These are phyloP conservation scores for Trypethelium eluteriae DNA, from an alignment of 495 filamentous ascomycete species.

Conservation along the genomic window DNA sequence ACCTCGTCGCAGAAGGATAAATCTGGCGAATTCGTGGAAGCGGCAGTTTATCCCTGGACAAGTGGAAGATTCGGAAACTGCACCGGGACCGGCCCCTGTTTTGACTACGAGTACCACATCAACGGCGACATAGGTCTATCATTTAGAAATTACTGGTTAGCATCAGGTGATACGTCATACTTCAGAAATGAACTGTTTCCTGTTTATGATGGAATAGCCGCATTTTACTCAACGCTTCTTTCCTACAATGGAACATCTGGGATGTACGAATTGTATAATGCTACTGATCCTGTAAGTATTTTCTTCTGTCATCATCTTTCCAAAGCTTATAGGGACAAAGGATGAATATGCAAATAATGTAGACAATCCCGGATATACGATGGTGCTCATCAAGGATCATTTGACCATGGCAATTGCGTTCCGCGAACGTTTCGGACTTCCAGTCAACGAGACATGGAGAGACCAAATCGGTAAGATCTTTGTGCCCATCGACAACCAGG, in stretches of 20 bases:
- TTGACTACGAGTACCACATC: slow-evolving; percentile 58
- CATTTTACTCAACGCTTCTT: slow-evolving; percentile 49
- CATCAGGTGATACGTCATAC: slow-evolving; percentile 49
- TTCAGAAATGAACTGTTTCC: slow-evolving; percentile 50
- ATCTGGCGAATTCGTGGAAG: slow-evolving; percentile 40
- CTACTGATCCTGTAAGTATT: slow-evolving; percentile 62
- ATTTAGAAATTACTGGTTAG: slow-evolving; percentile 53
- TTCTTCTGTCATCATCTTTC: neutral
- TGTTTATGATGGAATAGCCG: slow-evolving; percentile 52
- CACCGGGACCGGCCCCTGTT: slow-evolving; percentile 59
- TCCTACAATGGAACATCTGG: slow-evolving; percentile 45
- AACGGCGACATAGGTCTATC: slow-evolving; percentile 67
- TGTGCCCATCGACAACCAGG: slow-evolving; percentile 31
- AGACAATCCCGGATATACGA: slow-evolving; percentile 66
- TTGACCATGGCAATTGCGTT: slow-evolving; percentile 50
- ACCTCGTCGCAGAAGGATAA: slow-evolving; percentile 40
- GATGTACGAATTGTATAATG: slow-evolving; percentile 50
- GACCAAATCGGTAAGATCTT: slow-evolving; percentile 32
- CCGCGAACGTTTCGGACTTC: slow-evolving; percentile 49
- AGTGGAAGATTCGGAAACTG: slow-evolving; percentile 59
- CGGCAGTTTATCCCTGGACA: slow-evolving; percentile 57
- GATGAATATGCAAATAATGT: slow-evolving; percentile 69
- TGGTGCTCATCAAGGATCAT: slow-evolving; percentile 55
- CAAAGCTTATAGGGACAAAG: slow-evolving; percentile 24
- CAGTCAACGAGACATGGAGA: slow-evolving; percentile 37